Conservation (phyloP, 2,329 filamentous ascomycete genomes). For the Alternaria ventricosa region DNA sequence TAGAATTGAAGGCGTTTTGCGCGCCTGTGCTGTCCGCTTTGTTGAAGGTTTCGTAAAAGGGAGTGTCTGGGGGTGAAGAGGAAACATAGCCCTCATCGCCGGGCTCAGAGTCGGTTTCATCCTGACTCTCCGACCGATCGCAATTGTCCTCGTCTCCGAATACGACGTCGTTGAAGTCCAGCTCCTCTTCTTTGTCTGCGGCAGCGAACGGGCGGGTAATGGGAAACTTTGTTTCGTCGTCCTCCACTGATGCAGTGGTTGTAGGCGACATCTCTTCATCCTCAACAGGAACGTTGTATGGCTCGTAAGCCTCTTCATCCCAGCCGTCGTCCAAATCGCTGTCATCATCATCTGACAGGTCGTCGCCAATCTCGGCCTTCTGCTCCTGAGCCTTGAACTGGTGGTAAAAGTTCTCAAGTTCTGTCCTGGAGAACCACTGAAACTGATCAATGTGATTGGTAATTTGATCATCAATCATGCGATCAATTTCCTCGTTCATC, state of each 20-base stretch:
- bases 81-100: constrained; percentile 18
- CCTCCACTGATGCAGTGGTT: background rate
- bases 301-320: background rate
- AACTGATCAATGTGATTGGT: background rate
- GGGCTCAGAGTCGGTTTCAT: background rate
- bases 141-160: background rate
- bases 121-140: background rate
- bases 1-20: background rate
- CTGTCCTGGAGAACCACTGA: background rate
- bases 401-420: background rate
- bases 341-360: background rate
- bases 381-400: constrained; percentile 2
- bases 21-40: background rate
- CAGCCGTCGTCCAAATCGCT: background rate
- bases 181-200: background rate
- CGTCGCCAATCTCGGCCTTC: background rate
- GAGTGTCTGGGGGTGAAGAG: constrained; percentile 7
- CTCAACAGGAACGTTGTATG: background rate
- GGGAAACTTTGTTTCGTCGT: background rate
- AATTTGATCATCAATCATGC: background rate
- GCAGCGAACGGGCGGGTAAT: background rate
- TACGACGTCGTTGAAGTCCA: constrained; percentile 12
- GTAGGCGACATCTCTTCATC: background rate
- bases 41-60: background rate
- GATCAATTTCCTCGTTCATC: background rate